Percentiles rank a stretch among this genome's conserved stretches.
Evolutionary conservation across 208 protist genomes (phyloP).

Genomic region (Tritrichomonas musculus): DNA sequence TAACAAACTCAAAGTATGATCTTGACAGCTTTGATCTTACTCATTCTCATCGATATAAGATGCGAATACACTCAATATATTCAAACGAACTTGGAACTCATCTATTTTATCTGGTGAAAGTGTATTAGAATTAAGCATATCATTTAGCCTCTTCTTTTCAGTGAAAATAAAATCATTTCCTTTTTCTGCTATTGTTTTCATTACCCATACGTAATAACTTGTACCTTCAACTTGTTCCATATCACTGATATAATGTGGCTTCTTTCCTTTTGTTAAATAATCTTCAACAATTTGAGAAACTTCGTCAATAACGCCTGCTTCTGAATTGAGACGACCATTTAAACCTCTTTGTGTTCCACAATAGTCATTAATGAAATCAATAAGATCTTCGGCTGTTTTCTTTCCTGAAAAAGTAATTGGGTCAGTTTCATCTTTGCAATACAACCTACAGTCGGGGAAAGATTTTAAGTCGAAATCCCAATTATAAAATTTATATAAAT

Average conservation of each 20-base stretch:
- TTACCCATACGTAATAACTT: not conserved
- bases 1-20: no score
- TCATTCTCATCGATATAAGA: not conserved
- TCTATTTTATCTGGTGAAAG: conserved; percentile 24
- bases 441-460: not conserved
- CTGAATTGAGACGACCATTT: not conserved
- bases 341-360: conserved; percentile 10
- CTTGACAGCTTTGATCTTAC: no score
- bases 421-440: conserved; percentile 22
- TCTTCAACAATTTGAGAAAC: conserved; percentile 24
- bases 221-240: not conserved
- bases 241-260: not conserved
- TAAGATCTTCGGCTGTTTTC: conserved; percentile 21
- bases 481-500: conserved; percentile 29
- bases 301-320: conserved; percentile 28
- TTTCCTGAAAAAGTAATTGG: not conserved
- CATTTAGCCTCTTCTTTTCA: not conserved
- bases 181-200: not conserved
- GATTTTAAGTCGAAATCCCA: conserved; percentile 10
- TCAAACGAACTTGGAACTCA: conserved; percentile 22
- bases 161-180: not conserved
- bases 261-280: not conserved
- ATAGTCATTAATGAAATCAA: conserved; percentile 29
- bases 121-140: not conserved
- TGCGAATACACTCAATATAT: conserved; percentile 12